Conservation (phyloP, 495 filamentous ascomycete genomes). For the Elaphomyces granulatus region DNA sequence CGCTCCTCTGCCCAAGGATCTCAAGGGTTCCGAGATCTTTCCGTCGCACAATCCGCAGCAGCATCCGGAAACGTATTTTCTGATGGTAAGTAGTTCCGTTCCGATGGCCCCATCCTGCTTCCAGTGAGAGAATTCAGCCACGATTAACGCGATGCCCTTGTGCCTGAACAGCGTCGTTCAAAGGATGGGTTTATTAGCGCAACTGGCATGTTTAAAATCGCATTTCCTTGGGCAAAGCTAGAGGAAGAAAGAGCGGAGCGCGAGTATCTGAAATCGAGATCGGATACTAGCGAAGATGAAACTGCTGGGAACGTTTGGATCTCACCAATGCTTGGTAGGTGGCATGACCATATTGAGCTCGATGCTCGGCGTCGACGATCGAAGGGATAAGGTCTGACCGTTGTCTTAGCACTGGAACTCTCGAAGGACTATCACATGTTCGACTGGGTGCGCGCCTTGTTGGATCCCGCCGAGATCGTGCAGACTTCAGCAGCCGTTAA, state of each 20-base stretch:
- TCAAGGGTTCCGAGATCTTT: conserved; percentile 83
- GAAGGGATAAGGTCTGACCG: not conserved
- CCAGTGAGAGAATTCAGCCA: not conserved
- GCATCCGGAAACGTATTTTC: conserved; percentile 77
- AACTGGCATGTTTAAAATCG: conserved; percentile 99
- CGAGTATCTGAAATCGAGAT: conserved; percentile 64
- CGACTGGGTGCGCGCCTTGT: conserved; percentile 77
- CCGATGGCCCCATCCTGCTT: not conserved
- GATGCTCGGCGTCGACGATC: too few relatives aligned
- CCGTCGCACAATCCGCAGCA: conserved; percentile 40
- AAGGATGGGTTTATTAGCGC: conserved; percentile 89
- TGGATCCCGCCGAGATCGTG: conserved; percentile 61
- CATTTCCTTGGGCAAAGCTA: conserved; percentile 80
- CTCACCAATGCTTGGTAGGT: conserved; percentile 60
- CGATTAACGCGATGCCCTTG: not conserved
- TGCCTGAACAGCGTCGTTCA: conserved; percentile 53
- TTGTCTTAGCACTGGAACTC: conserved; percentile 52
- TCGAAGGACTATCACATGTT: conserved; percentile 72
- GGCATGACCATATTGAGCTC: too few relatives aligned
- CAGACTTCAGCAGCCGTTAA: conserved; percentile 38
- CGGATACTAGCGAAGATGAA: conserved; percentile 72
- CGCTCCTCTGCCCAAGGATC: conserved; percentile 74
- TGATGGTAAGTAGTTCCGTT: conserved; percentile 52
- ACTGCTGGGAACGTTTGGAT: conserved; percentile 97
- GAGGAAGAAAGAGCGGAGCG: conserved; percentile 80